These are phyloP conservation scores for Dothiorella sarmentorum DNA, from an alignment of 2,329 filamentous ascomycete genomes.

Conservation along the genomic window DNA sequence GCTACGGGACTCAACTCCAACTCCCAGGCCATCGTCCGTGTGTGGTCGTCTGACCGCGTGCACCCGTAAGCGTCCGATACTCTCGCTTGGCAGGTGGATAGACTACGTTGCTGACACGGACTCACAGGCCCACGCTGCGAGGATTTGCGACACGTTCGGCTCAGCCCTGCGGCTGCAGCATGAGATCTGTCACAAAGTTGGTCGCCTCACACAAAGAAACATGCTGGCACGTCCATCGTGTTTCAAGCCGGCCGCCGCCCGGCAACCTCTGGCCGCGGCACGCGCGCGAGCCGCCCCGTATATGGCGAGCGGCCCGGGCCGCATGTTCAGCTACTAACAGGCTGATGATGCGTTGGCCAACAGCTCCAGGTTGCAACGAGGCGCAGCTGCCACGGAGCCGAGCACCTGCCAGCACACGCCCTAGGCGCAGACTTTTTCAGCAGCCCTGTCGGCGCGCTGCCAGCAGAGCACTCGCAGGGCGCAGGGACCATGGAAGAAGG, in stretches of 20 bases:
- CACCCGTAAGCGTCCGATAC: background rate
- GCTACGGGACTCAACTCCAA: background rate
- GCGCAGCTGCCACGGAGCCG: conserved; percentile 4
- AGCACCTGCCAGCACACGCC: conserved; percentile 2
- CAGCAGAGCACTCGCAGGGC: background rate
- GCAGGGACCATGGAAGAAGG: background rate
- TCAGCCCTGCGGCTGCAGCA: background rate
- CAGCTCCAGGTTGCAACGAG: background rate
- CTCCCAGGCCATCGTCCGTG: background rate
- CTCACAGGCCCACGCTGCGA: background rate
- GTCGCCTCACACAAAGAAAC: too few species aligned
- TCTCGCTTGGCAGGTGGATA: background rate
- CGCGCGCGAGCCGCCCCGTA: conserved; percentile 13
- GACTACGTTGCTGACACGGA: background rate
- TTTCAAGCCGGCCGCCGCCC: background rate
- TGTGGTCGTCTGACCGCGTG: conserved; percentile 1
- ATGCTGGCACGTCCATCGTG: too few species aligned
- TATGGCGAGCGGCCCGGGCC: conserved; percentile 12
- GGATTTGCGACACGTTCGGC: background rate
- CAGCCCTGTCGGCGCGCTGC: background rate
- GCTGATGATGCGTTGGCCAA: conserved; percentile 2
- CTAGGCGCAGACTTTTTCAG: background rate
- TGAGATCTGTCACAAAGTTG: background rate
- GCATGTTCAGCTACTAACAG: background rate
- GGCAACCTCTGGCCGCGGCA: background rate